Evolutionary conservation across 306 rosid genomes (phyloP).

Genomic region (Cyclanthera cordifolia): DNA sequence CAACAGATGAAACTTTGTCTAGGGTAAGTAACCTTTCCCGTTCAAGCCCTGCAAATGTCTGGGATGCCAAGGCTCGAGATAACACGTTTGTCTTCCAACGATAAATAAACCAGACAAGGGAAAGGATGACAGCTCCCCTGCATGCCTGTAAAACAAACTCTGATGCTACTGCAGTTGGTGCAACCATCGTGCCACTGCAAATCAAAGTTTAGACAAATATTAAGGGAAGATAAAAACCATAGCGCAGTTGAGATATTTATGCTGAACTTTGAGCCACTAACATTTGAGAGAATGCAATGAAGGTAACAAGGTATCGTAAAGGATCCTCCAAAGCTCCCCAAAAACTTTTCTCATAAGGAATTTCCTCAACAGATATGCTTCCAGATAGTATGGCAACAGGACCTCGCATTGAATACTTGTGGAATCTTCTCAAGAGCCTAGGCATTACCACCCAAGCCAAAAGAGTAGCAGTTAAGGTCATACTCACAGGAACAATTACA

Average conservation of each 20-base stretch:
- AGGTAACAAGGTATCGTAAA: constrained; percentile 61
- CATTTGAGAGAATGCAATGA: constrained; percentile 79
- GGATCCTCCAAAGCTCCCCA: constrained; percentile 97
- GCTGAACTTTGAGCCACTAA: constrained; percentile 30
- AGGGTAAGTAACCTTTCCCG: constrained; percentile 58
- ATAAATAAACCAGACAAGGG: constrained; percentile 76
- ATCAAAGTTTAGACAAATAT: constrained; percentile 25
- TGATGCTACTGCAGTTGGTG: constrained; percentile 68
- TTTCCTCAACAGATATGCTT: constrained; percentile 21
- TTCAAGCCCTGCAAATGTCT: constrained; percentile 38
- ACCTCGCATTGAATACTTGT: constrained; percentile 51
- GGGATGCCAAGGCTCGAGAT: constrained; percentile 33
- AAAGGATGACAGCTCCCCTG: constrained; percentile 68
- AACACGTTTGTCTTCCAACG: constrained; percentile 74
- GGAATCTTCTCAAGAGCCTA: constrained; percentile 57
- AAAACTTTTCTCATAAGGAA: constrained; percentile 72
- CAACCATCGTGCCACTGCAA: constrained; percentile 68
- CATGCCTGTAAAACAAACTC: constrained; percentile 57
- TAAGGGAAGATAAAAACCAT: not conserved
- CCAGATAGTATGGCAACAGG: constrained; percentile 39
- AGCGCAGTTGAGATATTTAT: not conserved
- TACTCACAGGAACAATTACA: constrained; percentile 52
- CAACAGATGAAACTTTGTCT: constrained; percentile 68
- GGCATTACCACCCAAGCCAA: constrained; percentile 89
- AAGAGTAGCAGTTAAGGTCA: constrained; percentile 46